Base-by-base conservation (phyloP, 768 basidiomycete genomes). In the Leccinum incarnatum region DNA sequence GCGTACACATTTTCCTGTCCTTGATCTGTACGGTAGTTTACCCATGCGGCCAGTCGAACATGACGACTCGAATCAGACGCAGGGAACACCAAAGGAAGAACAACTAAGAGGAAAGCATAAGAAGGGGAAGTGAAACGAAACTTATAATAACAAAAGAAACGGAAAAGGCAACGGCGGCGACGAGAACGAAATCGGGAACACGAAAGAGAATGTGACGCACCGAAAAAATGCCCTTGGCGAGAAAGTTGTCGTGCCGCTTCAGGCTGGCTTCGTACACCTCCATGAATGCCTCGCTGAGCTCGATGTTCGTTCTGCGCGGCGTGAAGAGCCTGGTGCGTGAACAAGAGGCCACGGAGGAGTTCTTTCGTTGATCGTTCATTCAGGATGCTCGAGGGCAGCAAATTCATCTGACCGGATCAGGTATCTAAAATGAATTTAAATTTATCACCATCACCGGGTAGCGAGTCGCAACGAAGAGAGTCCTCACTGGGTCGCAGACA, bases 301-400 rank as follows among this genome's bases (percentile, higher is more conserved):
- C 80, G 11, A 46, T 55, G 2, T 69, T 69, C 47, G 83, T 76
- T 79, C 66, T 93, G 89, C 0, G 88, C 83, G 47, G 80, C 76
- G 63, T 89, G 81, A 30, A 99, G 83, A 1, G 90, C 90, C 57
- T 83, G 79, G 75, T 87, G 85, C 32, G 96, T 99, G 79, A 99
- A 99, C 27, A 85, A 83, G 54, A 95, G 83, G 3, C 94, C 97
- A 30, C 95, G 86, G 51, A 95, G 81, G 51, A 99, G 83, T 15
- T 93, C 95, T 69, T 95, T 88, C 0, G 95, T 97, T 3, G 96
- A 76, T 73, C 91, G 88, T 75, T 98, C 97, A 67, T 89, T 88
- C 67, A 81, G 80, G 5, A 94, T 86, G 27, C 75, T 99, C 92
- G 29, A 99, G 83, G 1, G 97, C 97, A 27, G 75, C 73, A 5